Evolutionary conservation across 2,329 filamentous ascomycete species (phyloP).

Genomic region (Ramularia endophylla): DNA sequence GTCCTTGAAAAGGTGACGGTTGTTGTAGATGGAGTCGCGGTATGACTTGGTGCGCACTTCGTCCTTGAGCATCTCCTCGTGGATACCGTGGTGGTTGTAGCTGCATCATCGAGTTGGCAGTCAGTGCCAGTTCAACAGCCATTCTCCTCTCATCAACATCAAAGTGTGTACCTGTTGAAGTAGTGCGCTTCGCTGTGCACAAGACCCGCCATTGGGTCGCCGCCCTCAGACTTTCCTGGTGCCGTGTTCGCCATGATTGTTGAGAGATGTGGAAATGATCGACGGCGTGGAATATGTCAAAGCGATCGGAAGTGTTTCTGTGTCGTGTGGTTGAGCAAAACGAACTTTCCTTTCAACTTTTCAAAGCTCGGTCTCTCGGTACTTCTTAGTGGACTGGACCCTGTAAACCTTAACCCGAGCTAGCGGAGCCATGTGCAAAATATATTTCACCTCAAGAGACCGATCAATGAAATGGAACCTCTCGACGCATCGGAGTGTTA

Average conservation of each 20-base stretch:
- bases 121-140: conserved; percentile 10
- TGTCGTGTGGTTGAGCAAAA: too few species aligned
- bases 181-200: conserved; percentile 98
- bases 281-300: too few species aligned
- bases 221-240: conserved; percentile 6
- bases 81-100: conserved; percentile 63
- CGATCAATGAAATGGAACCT: too few species aligned
- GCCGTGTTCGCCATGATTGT: conserved; percentile 4
- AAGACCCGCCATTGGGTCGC: conserved; percentile 55
- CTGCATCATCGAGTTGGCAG: conserved; percentile 6
- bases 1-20: conserved; percentile 88
- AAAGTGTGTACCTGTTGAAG: conserved; percentile 77
- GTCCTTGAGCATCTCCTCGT: conserved; percentile 92
- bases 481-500: too few species aligned
- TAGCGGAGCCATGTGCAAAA: too few species aligned
- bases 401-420: too few species aligned
- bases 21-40: conserved; percentile 96
- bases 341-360: too few species aligned
- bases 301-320: too few species aligned
- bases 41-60: conserved; percentile 95
- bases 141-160: background rate
- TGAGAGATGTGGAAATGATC: too few species aligned
- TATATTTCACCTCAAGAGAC: too few species aligned
- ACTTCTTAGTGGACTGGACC: too few species aligned
- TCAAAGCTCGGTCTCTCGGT: too few species aligned